A percentile compares a stretch with the other conserved stretches of the same genome.
phyloP scores from a whole-genome alignment of 192 early-diverging fungal genomes.

The Dissophora ornata region DNA sequence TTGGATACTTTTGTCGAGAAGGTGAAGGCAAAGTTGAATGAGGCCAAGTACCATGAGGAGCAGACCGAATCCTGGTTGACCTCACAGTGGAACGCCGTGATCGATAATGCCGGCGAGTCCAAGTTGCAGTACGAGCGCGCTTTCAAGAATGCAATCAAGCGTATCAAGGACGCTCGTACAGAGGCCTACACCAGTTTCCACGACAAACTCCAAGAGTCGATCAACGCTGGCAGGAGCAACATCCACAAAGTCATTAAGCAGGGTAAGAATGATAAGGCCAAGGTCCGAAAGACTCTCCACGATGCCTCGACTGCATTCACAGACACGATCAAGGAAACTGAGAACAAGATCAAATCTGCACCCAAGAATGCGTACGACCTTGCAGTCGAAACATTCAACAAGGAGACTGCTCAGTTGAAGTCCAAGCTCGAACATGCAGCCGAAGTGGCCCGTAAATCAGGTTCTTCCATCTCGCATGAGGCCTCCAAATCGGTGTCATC shows the following conservation, averaged over 20 bases:
- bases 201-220: constrained; percentile 16
- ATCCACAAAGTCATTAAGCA: constrained; percentile 15
- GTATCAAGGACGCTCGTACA: constrained; percentile 22
- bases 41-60: constrained; percentile 50
- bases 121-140: constrained; percentile 34
- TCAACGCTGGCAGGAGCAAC: constrained; percentile 14
- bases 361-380: constrained; percentile 41
- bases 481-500: constrained; percentile 36
- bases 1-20: constrained; percentile 27
- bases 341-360: constrained; percentile 41
- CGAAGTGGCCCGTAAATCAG: too few relatives aligned
- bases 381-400: constrained; percentile 35
- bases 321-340: constrained; percentile 19
- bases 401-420: constrained; percentile 31
- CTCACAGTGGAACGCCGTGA: constrained; percentile 42
- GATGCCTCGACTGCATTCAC: constrained; percentile 26
- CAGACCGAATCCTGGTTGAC: constrained; percentile 45
- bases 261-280: constrained; percentile 23
- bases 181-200: constrained; percentile 29
- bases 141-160: constrained; percentile 36
- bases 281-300: constrained; percentile 21
- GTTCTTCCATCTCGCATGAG: constrained; percentile 22
- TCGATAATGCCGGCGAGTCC: constrained; percentile 35
- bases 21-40: constrained; percentile 31
- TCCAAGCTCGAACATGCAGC: constrained; percentile 36